Evolutionary conservation across 2,329 filamentous ascomycete species (phyloP), one percentile per base, ranked within the genome.

Genomic region (Aspergillus calidoustus): DNA sequence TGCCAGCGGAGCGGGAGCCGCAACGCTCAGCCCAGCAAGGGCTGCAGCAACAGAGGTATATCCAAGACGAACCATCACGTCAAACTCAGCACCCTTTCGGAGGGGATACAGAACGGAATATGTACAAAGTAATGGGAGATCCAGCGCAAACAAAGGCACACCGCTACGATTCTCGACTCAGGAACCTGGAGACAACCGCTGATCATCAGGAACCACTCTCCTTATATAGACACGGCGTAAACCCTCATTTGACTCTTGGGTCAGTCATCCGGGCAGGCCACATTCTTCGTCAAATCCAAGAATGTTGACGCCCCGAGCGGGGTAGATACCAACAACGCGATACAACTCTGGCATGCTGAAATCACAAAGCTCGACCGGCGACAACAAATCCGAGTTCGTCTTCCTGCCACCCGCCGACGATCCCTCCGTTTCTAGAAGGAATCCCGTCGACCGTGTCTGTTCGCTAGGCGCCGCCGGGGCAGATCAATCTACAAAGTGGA

Each of bases 1-100:
- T 54, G 48, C 38, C 11, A 66, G 46, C 44, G 57, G 60, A 15
- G 57, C 43, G 15, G 65, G 62, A 34, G 57, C 47, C 13, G 65
- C 61, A 44, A 28, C 54, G 53, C 41, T 46, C 28, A 65, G 28
- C 15, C 41, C 50, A 46, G 54, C 63, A 38, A 63, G 47, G 28
- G 49, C 60, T 43, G 58, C 43, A 11, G 41, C 23, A 15, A 59
- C 54, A 46, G 57, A 48, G n/a, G 57, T n/a, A 44, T 50, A 60
- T n/a, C 57, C 31, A 38, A 57, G 28, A 56, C n/a, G 53, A 50
- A 60, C 47, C 63, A 65, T 65, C 13, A 15, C 53, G 60, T 25
- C 38, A 30, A 38, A 7, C 23, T n/a, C 13, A 44, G 11, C 1
- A 22, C 28, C 22, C 23, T 30, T 17, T 41, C 13, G 28, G 28